These are phyloP conservation scores for Apiosordaria backusii DNA, from an alignment of 495 filamentous ascomycete species.

Conservation along the genomic window DNA sequence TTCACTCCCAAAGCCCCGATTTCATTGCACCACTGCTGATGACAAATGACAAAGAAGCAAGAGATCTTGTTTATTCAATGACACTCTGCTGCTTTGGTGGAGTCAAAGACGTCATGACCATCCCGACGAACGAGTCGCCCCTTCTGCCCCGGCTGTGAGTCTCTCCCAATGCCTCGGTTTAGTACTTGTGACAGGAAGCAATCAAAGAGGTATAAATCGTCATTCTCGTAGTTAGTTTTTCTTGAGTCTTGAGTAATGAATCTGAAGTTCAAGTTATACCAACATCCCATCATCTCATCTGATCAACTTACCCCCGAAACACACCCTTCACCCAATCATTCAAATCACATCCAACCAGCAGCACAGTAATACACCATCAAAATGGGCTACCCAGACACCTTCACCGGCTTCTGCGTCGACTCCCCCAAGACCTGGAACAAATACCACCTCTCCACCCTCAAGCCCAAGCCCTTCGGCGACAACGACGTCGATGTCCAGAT, in stretches of 20 bases:
- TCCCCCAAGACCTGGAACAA: slow-evolving; percentile 30
- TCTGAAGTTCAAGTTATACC: background rate
- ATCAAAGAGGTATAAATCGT: background rate
- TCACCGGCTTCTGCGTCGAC: slow-evolving; percentile 58
- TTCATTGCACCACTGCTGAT: background rate
- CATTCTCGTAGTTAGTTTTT: background rate
- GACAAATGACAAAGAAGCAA: background rate
- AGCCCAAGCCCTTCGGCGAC: slow-evolving; percentile 72
- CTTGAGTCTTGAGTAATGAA: background rate
- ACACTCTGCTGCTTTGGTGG: background rate
- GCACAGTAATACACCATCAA: slow-evolving; percentile 10
- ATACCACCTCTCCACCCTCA: slow-evolving; percentile 52
- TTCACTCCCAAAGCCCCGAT: background rate
- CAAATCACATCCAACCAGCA: background rate
- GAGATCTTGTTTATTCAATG: background rate
- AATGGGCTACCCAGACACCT: slow-evolving; percentile 77
- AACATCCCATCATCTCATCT: background rate
- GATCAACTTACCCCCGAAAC: background rate
- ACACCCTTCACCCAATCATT: background rate
- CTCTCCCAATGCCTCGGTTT: background rate
- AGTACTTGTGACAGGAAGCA: background rate
- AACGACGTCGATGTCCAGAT: slow-evolving; percentile 68
- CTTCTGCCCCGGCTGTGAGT: background rate
- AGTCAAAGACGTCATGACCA: slow-evolving; percentile 7
- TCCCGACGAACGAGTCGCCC: background rate